Base-by-base conservation (phyloP, 2,329 filamentous ascomycete species). In the Verruconis gallopava region DNA sequence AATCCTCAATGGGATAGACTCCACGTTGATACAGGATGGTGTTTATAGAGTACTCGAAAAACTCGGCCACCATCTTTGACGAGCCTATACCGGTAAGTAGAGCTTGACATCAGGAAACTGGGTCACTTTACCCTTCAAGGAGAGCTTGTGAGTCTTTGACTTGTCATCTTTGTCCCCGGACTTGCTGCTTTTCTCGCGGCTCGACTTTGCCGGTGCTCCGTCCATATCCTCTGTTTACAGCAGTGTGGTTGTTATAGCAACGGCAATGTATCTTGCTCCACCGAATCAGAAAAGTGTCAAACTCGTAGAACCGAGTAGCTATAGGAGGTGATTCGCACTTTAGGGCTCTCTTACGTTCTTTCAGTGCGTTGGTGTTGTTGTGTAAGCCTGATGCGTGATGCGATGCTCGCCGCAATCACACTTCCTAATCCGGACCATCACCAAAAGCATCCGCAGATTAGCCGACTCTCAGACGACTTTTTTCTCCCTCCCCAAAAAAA, bases 1-100 rank as follows among this genome's bases (percentile, higher is more conserved):
- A 98, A 67, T 98, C 91, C 57, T 98, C 91, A 40, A 91, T 85
- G 19, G 91, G 91, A 62, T 98, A 80, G 5, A 80, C 76, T 35
- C 75, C 76, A 55, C 76, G 75, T 63, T 96, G 89, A 64, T 94
- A 95, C 77, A 98, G 71, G 45, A 98, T 96, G 0, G 88, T 93
- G 57, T 98, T 91, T 58, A 96, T 95, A 1, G 85, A 95, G 63
- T 94, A 98, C 70, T 98, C 86, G 58, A 98, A 98, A 62, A 98
- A 98, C 68, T 98, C 91, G 35, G 89, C 83, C 44, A 96, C 86
- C 28, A 93, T 75, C 64, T 89, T 93, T 30, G 85, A 77, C 52
- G 78, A 81, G 43, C 78, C 75, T 77, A 46, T 39, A 34, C 38
- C 13, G 33, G 14, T 17, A 20, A 22, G 30, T 38, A 37, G 34